Conservation (phyloP, 2,329 filamentous ascomycete genomes). For the Dothistroma septosporum region DNA sequence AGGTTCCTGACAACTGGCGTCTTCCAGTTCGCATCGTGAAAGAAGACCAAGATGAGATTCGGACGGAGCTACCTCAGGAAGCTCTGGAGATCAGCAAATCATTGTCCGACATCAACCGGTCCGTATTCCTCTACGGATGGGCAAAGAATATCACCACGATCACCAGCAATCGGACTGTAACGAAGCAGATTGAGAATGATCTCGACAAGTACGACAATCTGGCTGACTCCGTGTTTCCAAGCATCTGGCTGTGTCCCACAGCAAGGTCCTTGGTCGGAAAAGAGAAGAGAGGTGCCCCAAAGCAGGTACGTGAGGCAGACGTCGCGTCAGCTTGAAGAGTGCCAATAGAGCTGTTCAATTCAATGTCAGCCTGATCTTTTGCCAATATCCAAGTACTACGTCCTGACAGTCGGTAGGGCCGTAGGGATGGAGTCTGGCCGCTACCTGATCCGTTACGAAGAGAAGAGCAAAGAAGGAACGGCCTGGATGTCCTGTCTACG, state of each 20-base stretch:
- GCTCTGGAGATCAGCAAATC: constrained; percentile 44
- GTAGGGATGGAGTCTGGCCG: constrained; percentile 20
- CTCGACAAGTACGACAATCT: constrained; percentile 53
- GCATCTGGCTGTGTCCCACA: constrained; percentile 62
- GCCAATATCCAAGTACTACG: background rate
- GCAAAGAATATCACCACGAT: constrained; percentile 59
- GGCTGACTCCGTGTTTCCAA: constrained; percentile 52
- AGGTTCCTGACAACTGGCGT: constrained; percentile 51
- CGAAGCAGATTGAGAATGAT: constrained; percentile 59
- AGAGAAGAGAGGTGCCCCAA: constrained; percentile 45
- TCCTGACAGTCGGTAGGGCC: constrained; percentile 3
- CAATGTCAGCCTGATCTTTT: background rate
- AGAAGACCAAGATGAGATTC: constrained; percentile 37
- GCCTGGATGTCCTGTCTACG: constrained; percentile 29
- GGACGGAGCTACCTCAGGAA: constrained; percentile 44
- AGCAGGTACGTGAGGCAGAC: constrained; percentile 17
- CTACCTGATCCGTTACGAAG: constrained; percentile 30
- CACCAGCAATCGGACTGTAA: constrained; percentile 65
- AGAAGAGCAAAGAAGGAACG: constrained; percentile 31
- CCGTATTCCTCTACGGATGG: constrained; percentile 72
- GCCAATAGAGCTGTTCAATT: background rate
- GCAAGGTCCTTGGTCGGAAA: constrained; percentile 65
- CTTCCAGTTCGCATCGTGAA: constrained; percentile 59
- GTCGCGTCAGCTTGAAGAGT: background rate
- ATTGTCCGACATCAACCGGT: constrained; percentile 61